phyloP scores from a whole-genome alignment of 202 grass and related monocot genomes.

The Hordeum pubiflorum region DNA sequence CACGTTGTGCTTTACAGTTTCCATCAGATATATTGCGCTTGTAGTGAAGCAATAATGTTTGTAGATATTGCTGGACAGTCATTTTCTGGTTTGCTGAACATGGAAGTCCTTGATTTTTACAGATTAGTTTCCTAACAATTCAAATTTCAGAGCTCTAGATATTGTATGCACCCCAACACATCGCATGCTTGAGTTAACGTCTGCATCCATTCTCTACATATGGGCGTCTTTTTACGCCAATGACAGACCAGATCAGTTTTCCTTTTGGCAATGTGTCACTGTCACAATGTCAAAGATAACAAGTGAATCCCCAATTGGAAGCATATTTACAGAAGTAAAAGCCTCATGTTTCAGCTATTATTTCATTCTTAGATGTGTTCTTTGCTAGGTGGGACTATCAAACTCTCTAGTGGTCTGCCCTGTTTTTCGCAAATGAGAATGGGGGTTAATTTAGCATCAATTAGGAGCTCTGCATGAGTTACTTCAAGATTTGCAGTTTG shows the following conservation, averaged over 20 bases:
- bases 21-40: background rate
- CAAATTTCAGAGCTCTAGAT: background rate
- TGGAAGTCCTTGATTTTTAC: background rate
- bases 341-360: background rate
- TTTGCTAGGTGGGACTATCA: background rate
- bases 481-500: background rate
- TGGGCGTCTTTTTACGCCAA: background rate
- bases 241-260: background rate
- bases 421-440: background rate
- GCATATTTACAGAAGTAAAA: background rate
- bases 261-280: background rate
- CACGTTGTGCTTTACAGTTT: slow-evolving; percentile 3
- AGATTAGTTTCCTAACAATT: background rate
- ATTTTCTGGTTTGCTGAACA: background rate
- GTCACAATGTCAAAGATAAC: background rate
- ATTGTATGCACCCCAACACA: background rate
- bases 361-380: background rate
- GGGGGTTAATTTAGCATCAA: background rate
- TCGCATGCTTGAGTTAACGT: background rate
- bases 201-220: background rate
- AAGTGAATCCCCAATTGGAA: background rate
- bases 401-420: background rate
- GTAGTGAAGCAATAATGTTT: background rate
- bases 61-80: background rate
- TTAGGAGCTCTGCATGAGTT: background rate